These are phyloP conservation scores for Fusarium sp. DNA, from an alignment of 2,329 filamentous ascomycete species.

Conservation along the genomic window DNA sequence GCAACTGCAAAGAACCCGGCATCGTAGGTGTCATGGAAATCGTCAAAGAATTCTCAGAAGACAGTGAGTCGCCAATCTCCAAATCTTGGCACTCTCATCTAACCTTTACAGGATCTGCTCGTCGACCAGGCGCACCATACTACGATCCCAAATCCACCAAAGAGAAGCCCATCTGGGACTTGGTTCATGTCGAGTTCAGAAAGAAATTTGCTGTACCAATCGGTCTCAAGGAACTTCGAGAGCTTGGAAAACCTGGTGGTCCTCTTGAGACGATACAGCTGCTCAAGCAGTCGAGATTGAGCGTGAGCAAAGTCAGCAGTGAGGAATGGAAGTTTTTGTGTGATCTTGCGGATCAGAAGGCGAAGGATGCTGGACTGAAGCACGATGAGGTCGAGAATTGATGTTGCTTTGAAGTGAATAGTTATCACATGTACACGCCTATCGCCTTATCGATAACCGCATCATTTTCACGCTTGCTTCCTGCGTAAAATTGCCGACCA, in stretches of 20 bases:
- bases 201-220: conserved; percentile 82
- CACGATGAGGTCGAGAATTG: conserved; percentile 38
- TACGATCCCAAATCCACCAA: conserved; percentile 80
- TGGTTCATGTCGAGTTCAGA: conserved; percentile 89
- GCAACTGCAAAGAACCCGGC: conserved; percentile 89
- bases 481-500: too few relatives aligned
- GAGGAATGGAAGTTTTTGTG: conserved; percentile 76
- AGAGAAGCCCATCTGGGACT: conserved; percentile 75
- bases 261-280: conserved; percentile 83
- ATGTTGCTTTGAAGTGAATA: neutral
- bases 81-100: rapidly evolving
- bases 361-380: conserved; percentile 53
- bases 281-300: conserved; percentile 83
- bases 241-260: conserved; percentile 66
- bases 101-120: conserved; percentile 47
- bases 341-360: conserved; percentile 61
- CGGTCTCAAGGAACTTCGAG: conserved; percentile 77
- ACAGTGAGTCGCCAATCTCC: conserved; percentile 65
- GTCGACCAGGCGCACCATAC: conserved; percentile 69
- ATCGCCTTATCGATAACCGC: too few relatives aligned
- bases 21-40: conserved; percentile 92
- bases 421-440: neutral
- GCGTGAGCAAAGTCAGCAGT: conserved; percentile 76
- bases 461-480: too few relatives aligned
- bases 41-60: conserved; percentile 83